phyloP scores from a whole-genome alignment of 2,329 filamentous ascomycete species.

The Polychaeton citri region DNA sequence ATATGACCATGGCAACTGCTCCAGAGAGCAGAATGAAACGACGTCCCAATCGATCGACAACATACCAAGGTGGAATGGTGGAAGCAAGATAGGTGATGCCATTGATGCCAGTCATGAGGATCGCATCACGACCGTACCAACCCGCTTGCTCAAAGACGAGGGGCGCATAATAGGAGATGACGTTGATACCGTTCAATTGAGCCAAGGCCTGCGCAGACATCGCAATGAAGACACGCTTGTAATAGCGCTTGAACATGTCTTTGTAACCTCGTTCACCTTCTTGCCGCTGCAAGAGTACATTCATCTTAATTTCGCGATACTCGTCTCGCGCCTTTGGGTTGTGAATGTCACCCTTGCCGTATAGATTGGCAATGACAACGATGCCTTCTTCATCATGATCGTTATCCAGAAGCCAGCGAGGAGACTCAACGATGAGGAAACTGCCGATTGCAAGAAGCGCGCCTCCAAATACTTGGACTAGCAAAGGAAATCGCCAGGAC shows the following conservation, averaged over 20 bases:
- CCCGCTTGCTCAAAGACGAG: constrained; percentile 93
- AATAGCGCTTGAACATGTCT: constrained; percentile 93
- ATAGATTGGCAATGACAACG: constrained; percentile 93
- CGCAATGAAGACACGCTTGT: constrained; percentile 87
- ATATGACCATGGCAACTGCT: constrained; percentile 76
- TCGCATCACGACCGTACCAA: constrained; percentile 81
- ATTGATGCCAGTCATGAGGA: constrained; percentile 96
- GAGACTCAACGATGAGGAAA: constrained; percentile 89
- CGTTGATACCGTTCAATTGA: constrained; percentile 97
- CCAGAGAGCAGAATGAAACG: constrained; percentile 81
- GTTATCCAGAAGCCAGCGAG: constrained; percentile 92
- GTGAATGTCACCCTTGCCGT: constrained; percentile 90
- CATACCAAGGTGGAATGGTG: constrained; percentile 92
- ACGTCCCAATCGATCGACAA: constrained; percentile 85
- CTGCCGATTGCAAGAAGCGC: constrained; percentile 72
- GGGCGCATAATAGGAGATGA: constrained; percentile 97
- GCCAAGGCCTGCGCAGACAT: constrained; percentile 96
- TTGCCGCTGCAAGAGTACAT: constrained; percentile 81
- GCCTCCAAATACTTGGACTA: constrained; percentile 94
- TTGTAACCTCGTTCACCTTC: constrained; percentile 83
- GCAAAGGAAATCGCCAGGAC: constrained; percentile 80
- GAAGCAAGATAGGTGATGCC: constrained; percentile 81
- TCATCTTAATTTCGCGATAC: constrained; percentile 98
- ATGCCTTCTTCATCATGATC: constrained; percentile 98
- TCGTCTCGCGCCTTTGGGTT: constrained; percentile 85